These are phyloP conservation scores for Begonia masoniana DNA, from an alignment of 306 rosid species.

Conservation along the genomic window DNA sequence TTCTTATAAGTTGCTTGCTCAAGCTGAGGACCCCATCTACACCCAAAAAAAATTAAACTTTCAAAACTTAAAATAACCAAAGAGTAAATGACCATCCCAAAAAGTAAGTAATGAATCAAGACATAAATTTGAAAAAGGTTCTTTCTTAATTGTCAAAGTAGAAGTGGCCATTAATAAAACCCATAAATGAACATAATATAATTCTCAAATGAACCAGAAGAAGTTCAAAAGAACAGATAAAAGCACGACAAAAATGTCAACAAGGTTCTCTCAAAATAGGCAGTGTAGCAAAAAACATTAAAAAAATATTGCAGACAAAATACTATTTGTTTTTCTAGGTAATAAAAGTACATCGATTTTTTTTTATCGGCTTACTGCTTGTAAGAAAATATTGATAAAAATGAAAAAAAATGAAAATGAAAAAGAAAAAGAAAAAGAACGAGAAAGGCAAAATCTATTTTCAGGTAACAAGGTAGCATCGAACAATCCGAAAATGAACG, in stretches of 20 bases:
- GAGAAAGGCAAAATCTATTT: too few relatives aligned
- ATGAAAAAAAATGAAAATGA: too few relatives aligned
- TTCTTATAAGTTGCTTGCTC: slow-evolving; percentile 78
- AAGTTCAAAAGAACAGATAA: too few relatives aligned
- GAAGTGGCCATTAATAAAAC: background rate
- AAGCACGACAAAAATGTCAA: background rate
- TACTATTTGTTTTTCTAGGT: too few relatives aligned
- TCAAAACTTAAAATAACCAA: background rate
- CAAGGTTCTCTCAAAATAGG: background rate
- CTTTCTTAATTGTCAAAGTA: background rate
- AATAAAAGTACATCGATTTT: too few relatives aligned
- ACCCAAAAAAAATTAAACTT: slow-evolving; percentile 4
- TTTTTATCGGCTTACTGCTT: too few relatives aligned
- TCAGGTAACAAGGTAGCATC: too few relatives aligned
- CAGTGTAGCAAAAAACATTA: too few relatives aligned
- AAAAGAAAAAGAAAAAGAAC: too few relatives aligned
- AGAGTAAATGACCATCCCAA: background rate
- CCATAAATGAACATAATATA: background rate
- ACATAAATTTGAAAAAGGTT: background rate
- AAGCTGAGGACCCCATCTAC: slow-evolving; percentile 84
- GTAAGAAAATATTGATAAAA: too few relatives aligned
- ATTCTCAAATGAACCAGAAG: background rate
- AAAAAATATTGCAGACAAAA: too few relatives aligned
- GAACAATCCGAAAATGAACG: too few relatives aligned
- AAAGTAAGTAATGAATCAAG: background rate